A percentile compares a stretch with the other conserved stretches of the same genome.
Evolutionary conservation across 1,284 basidiomycete species (phyloP).

Genomic region (Thecaphora thlaspeos): DNA sequence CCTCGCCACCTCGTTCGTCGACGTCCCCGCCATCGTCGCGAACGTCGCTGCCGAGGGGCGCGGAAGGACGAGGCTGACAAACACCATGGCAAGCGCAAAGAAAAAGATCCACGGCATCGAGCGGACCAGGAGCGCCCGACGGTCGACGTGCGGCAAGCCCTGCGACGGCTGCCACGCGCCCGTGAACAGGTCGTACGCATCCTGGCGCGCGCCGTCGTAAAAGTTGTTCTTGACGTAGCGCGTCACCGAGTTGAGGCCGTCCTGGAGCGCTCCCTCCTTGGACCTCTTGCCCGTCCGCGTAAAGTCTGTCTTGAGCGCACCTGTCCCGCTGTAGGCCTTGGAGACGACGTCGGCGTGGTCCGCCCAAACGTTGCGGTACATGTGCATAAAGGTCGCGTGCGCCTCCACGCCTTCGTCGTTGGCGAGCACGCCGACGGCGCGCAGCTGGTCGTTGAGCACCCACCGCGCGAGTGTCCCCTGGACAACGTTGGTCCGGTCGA

Average conservation of each 20-base stretch:
- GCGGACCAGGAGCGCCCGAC: constrained; percentile 74
- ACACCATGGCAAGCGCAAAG: constrained; percentile 75
- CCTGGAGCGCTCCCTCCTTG: constrained; percentile 76
- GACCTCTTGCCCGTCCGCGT: constrained; percentile 82
- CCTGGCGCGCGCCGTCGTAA: constrained; percentile 86
- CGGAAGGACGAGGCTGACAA: constrained; percentile 40
- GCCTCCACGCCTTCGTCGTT: constrained; percentile 45
- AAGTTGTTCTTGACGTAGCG: constrained; percentile 97
- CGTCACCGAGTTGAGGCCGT: constrained; percentile 80
- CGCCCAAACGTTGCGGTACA: constrained; percentile 95
- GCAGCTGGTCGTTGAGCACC: constrained; percentile 70
- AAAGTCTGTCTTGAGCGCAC: constrained; percentile 94
- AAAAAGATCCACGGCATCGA: constrained; percentile 79
- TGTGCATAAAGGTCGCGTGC: constrained; percentile 61
- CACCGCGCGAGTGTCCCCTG: constrained; percentile 62
- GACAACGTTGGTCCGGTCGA: constrained; percentile 88
- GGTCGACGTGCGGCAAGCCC: constrained; percentile 72
- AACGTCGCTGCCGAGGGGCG: constrained; percentile 12
- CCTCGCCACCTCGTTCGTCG: constrained; percentile 7
- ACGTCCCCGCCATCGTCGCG: constrained; percentile 6
- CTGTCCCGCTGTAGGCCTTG: constrained; percentile 89
- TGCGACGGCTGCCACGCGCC: constrained; percentile 74
- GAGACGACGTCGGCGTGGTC: constrained; percentile 93
- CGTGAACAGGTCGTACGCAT: constrained; percentile 74
- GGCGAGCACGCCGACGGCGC: constrained; percentile 57